Percentiles rank a stretch among this genome's conserved stretches.
Evolutionary conservation across 1,139 yeast genomes (phyloP).

Genomic region (Hemisphaericaspora lyxosophila): DNA sequence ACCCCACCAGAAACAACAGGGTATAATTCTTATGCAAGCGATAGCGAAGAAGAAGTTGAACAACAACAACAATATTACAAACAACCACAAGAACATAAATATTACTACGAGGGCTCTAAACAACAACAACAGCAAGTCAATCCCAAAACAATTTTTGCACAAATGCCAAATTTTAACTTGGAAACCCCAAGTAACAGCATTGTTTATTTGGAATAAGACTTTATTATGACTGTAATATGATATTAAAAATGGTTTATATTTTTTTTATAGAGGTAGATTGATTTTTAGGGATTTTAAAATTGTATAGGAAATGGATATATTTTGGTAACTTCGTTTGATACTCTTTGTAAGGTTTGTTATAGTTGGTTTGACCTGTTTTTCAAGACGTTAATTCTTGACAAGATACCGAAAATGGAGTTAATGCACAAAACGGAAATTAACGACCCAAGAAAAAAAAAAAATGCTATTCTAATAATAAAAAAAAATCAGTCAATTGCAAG

Average conservation of each 20-base stretch:
- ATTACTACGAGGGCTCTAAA: slow-evolving; percentile 10
- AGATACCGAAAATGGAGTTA: too few species aligned
- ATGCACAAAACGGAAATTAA: not conserved
- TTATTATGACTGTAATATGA: not conserved
- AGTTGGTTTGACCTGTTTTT: too few species aligned
- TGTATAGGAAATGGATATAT: too few species aligned
- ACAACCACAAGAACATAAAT: slow-evolving; percentile 4
- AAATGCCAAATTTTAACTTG: slow-evolving; percentile 9
- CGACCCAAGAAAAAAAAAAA: not conserved
- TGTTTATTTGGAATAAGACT: slow-evolving; percentile 7
- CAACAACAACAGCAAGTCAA: too few species aligned
- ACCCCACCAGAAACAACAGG: slow-evolving; percentile 20
- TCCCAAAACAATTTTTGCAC: slow-evolving; percentile 3
- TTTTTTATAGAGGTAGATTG: not conserved
- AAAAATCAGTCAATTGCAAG: too few species aligned
- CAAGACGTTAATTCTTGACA: too few species aligned
- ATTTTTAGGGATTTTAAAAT: not conserved
- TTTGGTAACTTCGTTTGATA: too few species aligned
- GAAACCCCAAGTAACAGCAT: slow-evolving; percentile 12
- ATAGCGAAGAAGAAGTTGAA: slow-evolving; percentile 9
- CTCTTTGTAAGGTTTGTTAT: too few species aligned
- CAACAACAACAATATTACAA: slow-evolving; percentile 11
- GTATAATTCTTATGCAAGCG: slow-evolving; percentile 16
- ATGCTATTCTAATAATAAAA: not conserved
- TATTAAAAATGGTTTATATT: too few species aligned